Base-by-base conservation (phyloP, 108 stramenopile genomes). In the Stephanodiscus minutulus region DNA sequence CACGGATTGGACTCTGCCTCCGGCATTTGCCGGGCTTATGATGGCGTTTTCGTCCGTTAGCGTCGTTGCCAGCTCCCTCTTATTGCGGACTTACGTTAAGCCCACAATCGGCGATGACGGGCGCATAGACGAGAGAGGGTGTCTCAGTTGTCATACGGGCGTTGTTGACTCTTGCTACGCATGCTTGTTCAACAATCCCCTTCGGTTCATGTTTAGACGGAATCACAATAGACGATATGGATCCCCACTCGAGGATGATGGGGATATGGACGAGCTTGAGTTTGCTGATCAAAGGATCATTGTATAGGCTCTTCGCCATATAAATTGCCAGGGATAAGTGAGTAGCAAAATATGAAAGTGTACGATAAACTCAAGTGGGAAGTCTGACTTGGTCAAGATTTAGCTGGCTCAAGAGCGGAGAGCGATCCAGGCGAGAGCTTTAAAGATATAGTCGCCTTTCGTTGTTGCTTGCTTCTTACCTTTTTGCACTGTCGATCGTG, bases 31-130 rank as follows among this genome's bases (percentile, higher is more conserved):
- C 9, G 98, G 93, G 18, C 72, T 97, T 11, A 91, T 93, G 59
- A 97, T 98, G 97, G 95, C 96, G 52, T 85, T 97, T 61, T 88
- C 87, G 61, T 93, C 92, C 11, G 87, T 94, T n/a, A 94, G 89
- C 69, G 95, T 96, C 24, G 92, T 96, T 22, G 73, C 76, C 44
- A 94, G 90, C 65, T 89, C 88, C 35, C 66, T 96, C 53, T 60
- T 87, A 12, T 79, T 96, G 33, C 81, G 84, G 33, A 80, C 79
- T 36, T 96, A 96, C 73, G 70, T 76, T 21, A 91, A 90, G 39
- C 91, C 91, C 3, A 58, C 65, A 1, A 77, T 91, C 20, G 27
- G 60, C 15, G 82, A 79, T n/a, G 83, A 85, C 74, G 87, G 87
- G 24, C 50, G 70, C 20, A 55, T 83, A 24, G 55, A 80, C 4